Evolutionary conservation across 2,329 filamentous ascomycete genomes (phyloP).

Genomic region (Aspergillus ibericus): DNA sequence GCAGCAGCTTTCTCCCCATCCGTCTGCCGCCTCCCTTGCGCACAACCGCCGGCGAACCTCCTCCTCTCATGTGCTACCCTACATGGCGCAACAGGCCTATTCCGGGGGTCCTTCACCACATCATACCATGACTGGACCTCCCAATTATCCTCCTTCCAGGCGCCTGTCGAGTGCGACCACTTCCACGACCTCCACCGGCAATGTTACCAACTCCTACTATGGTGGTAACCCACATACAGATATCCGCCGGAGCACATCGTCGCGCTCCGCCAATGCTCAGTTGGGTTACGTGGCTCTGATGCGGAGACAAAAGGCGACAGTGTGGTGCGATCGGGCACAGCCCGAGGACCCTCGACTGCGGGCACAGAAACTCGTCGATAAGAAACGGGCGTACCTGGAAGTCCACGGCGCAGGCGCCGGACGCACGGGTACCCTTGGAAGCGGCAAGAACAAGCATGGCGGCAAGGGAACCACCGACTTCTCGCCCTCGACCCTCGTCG

Average conservation of each 20-base stretch:
- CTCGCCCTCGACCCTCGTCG: slow-evolving; percentile 70
- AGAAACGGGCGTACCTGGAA: slow-evolving; percentile 80
- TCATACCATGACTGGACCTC: slow-evolving; percentile 28
- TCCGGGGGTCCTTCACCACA: slow-evolving; percentile 25
- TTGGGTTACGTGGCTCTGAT: slow-evolving; percentile 94
- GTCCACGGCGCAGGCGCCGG: slow-evolving; percentile 62
- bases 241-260: slow-evolving; percentile 73
- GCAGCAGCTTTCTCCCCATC: slow-evolving; percentile 28
- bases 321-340: slow-evolving; percentile 95
- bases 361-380: slow-evolving; percentile 82
- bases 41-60: slow-evolving; percentile 43
- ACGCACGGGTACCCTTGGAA: slow-evolving; percentile 63
- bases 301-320: slow-evolving; percentile 93
- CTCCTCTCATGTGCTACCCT: slow-evolving; percentile 37
- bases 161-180: slow-evolving; percentile 43
- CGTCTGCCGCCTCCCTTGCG: slow-evolving; percentile 25
- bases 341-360: slow-evolving; percentile 82
- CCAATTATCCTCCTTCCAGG: slow-evolving; percentile 29
- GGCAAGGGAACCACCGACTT: slow-evolving; percentile 79
- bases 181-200: slow-evolving; percentile 42
- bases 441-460: slow-evolving; percentile 84
- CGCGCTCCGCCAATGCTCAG: slow-evolving; percentile 66
- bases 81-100: slow-evolving; percentile 27
- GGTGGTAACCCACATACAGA: slow-evolving; percentile 25
- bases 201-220: slow-evolving; percentile 27